phyloP scores from a whole-genome alignment of 2,329 filamentous ascomycete genomes.

The Cytospora piceicola region DNA sequence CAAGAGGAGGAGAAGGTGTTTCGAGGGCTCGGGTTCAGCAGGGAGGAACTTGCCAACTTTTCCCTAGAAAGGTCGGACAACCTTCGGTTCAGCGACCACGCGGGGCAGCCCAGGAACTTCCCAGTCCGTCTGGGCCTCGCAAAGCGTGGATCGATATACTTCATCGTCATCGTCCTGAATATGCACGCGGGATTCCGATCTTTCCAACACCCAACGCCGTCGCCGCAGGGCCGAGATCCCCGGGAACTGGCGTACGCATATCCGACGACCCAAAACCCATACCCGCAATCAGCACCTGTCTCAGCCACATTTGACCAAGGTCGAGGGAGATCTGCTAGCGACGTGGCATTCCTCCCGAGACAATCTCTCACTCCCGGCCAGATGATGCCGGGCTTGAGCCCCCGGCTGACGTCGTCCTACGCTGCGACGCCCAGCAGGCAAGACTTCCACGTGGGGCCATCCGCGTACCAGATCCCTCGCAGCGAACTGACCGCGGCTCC shows the following conservation, averaged over 20 bases:
- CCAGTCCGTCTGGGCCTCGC: slow-evolving; percentile 59
- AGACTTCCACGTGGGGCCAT: slow-evolving; percentile 49
- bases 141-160: slow-evolving; percentile 65
- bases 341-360: slow-evolving; percentile 36
- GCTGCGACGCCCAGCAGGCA: slow-evolving; percentile 48
- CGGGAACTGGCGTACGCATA: slow-evolving; percentile 50
- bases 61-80: slow-evolving; percentile 58
- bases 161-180: slow-evolving; percentile 57
- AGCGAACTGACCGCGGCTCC: slow-evolving; percentile 50
- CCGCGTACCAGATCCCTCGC: slow-evolving; percentile 58
- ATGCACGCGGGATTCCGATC: slow-evolving; percentile 42
- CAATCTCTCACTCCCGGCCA: slow-evolving; percentile 37
- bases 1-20: slow-evolving; percentile 59
- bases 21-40: slow-evolving; percentile 56
- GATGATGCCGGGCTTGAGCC: slow-evolving; percentile 45
- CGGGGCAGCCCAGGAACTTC: slow-evolving; percentile 56
- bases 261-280: slow-evolving; percentile 43
- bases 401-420: slow-evolving; percentile 50
- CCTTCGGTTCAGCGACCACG: slow-evolving; percentile 56
- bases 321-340: slow-evolving; percentile 45
- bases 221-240: slow-evolving; percentile 48
- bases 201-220: slow-evolving; percentile 50
- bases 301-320: slow-evolving; percentile 53
- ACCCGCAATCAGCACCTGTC: slow-evolving; percentile 50
- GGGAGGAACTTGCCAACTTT: slow-evolving; percentile 57